These are phyloP conservation scores for Cladophialophora chaetospira DNA, from an alignment of 2,329 filamentous ascomycete species.

Conservation along the genomic window DNA sequence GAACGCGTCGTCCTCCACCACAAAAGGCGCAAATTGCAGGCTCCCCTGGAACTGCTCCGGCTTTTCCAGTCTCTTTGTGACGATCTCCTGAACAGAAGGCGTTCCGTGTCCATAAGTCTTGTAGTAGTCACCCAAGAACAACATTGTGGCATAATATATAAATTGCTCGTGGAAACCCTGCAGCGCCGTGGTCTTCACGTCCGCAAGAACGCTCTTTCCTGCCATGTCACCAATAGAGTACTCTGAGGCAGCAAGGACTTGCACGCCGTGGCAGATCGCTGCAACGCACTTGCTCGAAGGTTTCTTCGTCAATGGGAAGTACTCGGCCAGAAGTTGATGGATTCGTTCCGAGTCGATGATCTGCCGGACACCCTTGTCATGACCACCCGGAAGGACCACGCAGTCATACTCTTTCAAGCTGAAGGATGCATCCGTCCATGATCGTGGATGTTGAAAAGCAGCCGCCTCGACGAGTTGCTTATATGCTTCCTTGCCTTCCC, in stretches of 20 bases:
- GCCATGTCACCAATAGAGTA: conserved; percentile 39
- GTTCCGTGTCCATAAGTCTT: conserved; percentile 58
- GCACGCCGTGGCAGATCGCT: conserved; percentile 58
- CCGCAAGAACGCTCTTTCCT: conserved; percentile 52
- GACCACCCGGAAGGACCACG: conserved; percentile 56
- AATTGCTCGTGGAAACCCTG: conserved; percentile 53
- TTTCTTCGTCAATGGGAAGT: conserved; percentile 53
- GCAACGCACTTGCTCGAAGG: conserved; percentile 48
- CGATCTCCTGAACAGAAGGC: conserved; percentile 52
- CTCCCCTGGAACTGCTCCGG: conserved; percentile 51
- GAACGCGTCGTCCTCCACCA: conserved; percentile 47
- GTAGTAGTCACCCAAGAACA: conserved; percentile 57
- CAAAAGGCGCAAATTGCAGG: conserved; percentile 47
- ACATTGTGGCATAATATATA: conserved; percentile 53
- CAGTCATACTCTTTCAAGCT: conserved; percentile 51
- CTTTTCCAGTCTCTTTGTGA: conserved; percentile 48
- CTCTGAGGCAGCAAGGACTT: conserved; percentile 47
- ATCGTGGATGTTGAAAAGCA: conserved; percentile 44
- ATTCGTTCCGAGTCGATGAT: conserved; percentile 53
- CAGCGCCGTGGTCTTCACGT: conserved; percentile 53
- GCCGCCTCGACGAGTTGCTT: conserved; percentile 49
- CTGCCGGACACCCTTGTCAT: conserved; percentile 56
- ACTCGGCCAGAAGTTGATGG: conserved; percentile 49
- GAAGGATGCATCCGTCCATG: conserved; percentile 52
- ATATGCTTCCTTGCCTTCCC: conserved; percentile 42